A percentile compares a stretch with the other conserved stretches of the same genome.
Conservation (phyloP, 306 rosid species). For the Quercus suber region DNA sequence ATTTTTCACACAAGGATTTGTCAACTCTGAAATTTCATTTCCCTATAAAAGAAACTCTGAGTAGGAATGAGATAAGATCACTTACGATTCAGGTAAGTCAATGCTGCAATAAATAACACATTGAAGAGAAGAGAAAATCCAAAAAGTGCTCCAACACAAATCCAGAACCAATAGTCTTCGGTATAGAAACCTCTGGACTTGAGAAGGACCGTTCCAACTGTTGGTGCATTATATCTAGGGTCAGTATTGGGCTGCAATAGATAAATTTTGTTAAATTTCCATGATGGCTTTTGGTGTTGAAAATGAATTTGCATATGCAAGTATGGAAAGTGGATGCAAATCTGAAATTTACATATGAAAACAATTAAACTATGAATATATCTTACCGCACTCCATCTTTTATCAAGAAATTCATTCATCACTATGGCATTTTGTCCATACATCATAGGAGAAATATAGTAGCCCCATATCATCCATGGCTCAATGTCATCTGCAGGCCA, state of each 20-base stretch:
- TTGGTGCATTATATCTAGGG: slow-evolving; percentile 34
- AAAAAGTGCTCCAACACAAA: slow-evolving; percentile 62
- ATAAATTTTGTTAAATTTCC: background rate
- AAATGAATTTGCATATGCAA: background rate
- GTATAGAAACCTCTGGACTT: slow-evolving; percentile 53
- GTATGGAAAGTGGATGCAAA: background rate
- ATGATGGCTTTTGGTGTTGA: background rate
- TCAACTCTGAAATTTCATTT: background rate
- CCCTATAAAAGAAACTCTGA: background rate
- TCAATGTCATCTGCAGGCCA: slow-evolving; percentile 50
- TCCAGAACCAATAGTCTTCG: slow-evolving; percentile 71
- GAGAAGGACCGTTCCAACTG: slow-evolving; percentile 67
- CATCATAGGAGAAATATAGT: slow-evolving; percentile 73
- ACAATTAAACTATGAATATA: background rate
- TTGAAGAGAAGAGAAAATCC: slow-evolving; percentile 69
- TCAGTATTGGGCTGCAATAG: slow-evolving; percentile 54
- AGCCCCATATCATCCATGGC: slow-evolving; percentile 83
- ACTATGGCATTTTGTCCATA: slow-evolving; percentile 88
- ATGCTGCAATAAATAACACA: slow-evolving; percentile 45
- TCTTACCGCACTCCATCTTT: slow-evolving; percentile 67
- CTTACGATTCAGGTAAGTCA: slow-evolving; percentile 66
- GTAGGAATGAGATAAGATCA: background rate
- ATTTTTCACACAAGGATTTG: background rate
- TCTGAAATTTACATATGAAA: background rate
- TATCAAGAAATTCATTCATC: slow-evolving; percentile 75